Conservation (phyloP, 83 land plant species). For the Picea mariana region DNA sequence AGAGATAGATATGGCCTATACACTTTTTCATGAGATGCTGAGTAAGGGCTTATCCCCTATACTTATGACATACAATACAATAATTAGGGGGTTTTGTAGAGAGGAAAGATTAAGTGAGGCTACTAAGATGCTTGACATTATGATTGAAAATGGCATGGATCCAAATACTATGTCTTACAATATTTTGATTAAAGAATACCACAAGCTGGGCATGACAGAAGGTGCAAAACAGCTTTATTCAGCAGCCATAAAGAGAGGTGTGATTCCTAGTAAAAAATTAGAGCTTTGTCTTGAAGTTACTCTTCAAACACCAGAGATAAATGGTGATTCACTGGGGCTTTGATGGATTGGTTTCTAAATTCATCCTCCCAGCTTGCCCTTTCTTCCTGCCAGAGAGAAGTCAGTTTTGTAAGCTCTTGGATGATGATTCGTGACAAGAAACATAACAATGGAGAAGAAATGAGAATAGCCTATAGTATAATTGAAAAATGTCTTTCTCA, state of each 20-base stretch:
- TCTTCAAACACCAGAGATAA: too few relatives aligned
- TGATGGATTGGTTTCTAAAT: too few relatives aligned
- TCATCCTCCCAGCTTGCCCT: too few relatives aligned
- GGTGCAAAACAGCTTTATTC: not conserved
- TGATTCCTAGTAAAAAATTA: not conserved
- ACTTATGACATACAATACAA: constrained; percentile 4
- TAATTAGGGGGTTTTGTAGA: constrained; percentile 15
- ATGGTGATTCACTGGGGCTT: too few relatives aligned
- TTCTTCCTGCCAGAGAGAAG: too few relatives aligned
- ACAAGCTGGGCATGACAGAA: not conserved
- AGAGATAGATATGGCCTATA: not conserved
- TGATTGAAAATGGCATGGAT: constrained; percentile 4
- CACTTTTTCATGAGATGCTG: constrained; percentile 7
- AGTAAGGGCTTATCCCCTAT: not conserved
- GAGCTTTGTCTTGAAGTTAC: too few relatives aligned
- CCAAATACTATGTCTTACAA: not conserved
- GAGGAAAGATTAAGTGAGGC: not conserved
- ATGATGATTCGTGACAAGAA: too few relatives aligned
- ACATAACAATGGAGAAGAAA: too few relatives aligned
- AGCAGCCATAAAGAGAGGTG: constrained; percentile 6
- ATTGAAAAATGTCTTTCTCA: too few relatives aligned
- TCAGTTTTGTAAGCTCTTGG: too few relatives aligned
- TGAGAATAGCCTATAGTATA: too few relatives aligned
- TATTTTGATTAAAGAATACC: not conserved
- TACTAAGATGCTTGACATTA: not conserved